phyloP scores from a whole-genome alignment of 164 flowering plant genomes.

The Vitis cinerea region DNA sequence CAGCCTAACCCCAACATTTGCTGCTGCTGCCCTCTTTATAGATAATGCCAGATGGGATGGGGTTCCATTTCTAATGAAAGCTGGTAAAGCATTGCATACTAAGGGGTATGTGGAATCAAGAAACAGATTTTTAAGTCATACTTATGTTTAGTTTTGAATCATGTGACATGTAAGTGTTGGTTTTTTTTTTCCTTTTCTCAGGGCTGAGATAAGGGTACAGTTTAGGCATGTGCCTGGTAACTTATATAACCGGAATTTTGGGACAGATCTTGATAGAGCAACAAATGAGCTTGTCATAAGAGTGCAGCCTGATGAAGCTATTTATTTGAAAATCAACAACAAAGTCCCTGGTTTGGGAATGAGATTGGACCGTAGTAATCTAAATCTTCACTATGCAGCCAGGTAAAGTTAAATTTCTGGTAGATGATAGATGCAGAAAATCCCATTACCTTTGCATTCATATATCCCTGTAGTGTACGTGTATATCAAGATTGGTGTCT shows the following conservation, averaged over 20 bases:
- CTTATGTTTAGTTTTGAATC: neutral
- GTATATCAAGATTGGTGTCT: too few relatives aligned
- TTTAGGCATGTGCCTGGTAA: slow-evolving; percentile 96
- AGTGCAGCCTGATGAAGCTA: slow-evolving; percentile 97
- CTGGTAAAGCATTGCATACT: slow-evolving; percentile 88
- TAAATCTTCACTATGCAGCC: slow-evolving; percentile 84
- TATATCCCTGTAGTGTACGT: too few relatives aligned
- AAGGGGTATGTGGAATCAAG: slow-evolving; percentile 41
- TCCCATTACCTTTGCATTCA: too few relatives aligned
- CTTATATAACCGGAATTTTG: slow-evolving; percentile 66
- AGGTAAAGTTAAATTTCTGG: slow-evolving; percentile 39
- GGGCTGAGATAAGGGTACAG: slow-evolving; percentile 94
- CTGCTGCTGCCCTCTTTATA: slow-evolving; percentile 93
- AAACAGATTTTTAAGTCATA: neutral
- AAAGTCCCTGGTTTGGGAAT: slow-evolving; percentile 93
- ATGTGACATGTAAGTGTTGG: neutral
- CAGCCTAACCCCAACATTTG: slow-evolving; percentile 93
- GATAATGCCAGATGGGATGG: slow-evolving; percentile 99
- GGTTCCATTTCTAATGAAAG: slow-evolving; percentile 95
- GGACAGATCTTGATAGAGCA: slow-evolving; percentile 79
- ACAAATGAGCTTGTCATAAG: slow-evolving; percentile 94
- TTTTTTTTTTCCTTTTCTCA: slow-evolving; percentile 22
- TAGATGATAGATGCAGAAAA: too few relatives aligned
- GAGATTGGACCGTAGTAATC: slow-evolving; percentile 86
- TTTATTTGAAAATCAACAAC: slow-evolving; percentile 90